phyloP scores from a whole-genome alignment of 2,329 filamentous ascomycete species.

The Raffaelea albimanens region DNA sequence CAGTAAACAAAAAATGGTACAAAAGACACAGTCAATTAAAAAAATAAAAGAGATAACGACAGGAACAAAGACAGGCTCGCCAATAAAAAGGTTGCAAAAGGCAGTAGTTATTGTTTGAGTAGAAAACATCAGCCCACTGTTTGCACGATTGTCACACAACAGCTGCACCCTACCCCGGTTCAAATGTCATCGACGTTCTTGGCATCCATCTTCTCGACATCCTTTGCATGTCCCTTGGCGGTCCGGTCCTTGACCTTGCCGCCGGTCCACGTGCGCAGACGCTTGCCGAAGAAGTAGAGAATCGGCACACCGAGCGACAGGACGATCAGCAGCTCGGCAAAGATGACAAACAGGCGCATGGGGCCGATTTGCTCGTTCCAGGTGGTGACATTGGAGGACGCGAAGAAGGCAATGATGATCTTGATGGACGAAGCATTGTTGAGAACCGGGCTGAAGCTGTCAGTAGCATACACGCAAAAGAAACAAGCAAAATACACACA shows the following conservation, averaged over 20 bases:
- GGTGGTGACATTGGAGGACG: conserved; percentile 19
- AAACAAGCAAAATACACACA: not conserved
- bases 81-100: too few relatives aligned
- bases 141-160: too few relatives aligned
- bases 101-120: too few relatives aligned
- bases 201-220: too few relatives aligned
- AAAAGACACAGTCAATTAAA: too few relatives aligned
- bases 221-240: too few relatives aligned
- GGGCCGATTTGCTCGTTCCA: conserved; percentile 21
- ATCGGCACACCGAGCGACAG: conserved; percentile 18
- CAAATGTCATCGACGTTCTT: not conserved
- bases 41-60: too few relatives aligned
- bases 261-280: conserved; percentile 18
- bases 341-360: conserved; percentile 20
- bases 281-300: conserved; percentile 19
- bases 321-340: conserved; percentile 21
- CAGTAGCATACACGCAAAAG: too few relatives aligned
- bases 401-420: conserved; percentile 22
- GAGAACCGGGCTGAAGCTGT: conserved; percentile 15
- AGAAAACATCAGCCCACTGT: too few relatives aligned
- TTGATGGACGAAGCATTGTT: conserved; percentile 23
- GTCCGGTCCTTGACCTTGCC: conserved; percentile 14
- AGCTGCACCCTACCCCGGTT: not conserved
- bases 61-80: too few relatives aligned
- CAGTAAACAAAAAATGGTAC: too few relatives aligned